Percentiles rank a stretch among this genome's conserved stretches.
Evolutionary conservation across 2,329 filamentous ascomycete species (phyloP).

Genomic region (Sporothrix humicola): DNA sequence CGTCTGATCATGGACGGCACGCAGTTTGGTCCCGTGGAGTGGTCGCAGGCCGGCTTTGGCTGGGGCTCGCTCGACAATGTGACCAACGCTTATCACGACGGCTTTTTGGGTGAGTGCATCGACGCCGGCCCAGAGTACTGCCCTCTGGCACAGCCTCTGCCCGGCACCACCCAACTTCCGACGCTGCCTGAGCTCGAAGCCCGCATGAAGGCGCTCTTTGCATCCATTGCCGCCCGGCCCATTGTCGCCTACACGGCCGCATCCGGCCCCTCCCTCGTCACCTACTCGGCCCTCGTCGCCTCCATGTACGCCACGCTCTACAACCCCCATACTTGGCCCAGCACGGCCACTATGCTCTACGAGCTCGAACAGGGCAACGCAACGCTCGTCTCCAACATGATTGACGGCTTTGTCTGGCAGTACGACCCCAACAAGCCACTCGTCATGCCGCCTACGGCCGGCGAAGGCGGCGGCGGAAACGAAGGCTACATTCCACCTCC

Average conservation of each 20-base stretch:
- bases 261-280: conserved; percentile 53
- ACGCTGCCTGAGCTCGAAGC: conserved; percentile 47
- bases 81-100: conserved; percentile 56
- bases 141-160: conserved; percentile 48
- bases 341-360: conserved; percentile 49
- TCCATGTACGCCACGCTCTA: conserved; percentile 53
- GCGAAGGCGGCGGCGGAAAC: conserved; percentile 10
- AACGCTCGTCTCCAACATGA: conserved; percentile 48
- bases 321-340: conserved; percentile 51
- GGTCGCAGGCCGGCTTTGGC: conserved; percentile 54
- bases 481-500: conserved; percentile 3
- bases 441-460: neutral
- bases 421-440: conserved; percentile 48
- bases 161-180: conserved; percentile 34
- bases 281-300: conserved; percentile 51
- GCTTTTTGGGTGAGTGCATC: conserved; percentile 58
- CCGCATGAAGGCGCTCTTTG: conserved; percentile 50
- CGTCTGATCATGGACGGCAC: conserved; percentile 57
- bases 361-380: conserved; percentile 55
- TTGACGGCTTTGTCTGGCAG: conserved; percentile 49
- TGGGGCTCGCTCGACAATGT: conserved; percentile 56
- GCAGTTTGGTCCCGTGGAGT: conserved; percentile 55
- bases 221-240: conserved; percentile 49
- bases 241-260: conserved; percentile 47
- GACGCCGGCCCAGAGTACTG: conserved; percentile 55